A percentile compares a stretch with the other conserved stretches of the same genome.
Evolutionary conservation across 2,329 filamentous ascomycete species (phyloP).

Genomic region (Fusarium continuum): DNA sequence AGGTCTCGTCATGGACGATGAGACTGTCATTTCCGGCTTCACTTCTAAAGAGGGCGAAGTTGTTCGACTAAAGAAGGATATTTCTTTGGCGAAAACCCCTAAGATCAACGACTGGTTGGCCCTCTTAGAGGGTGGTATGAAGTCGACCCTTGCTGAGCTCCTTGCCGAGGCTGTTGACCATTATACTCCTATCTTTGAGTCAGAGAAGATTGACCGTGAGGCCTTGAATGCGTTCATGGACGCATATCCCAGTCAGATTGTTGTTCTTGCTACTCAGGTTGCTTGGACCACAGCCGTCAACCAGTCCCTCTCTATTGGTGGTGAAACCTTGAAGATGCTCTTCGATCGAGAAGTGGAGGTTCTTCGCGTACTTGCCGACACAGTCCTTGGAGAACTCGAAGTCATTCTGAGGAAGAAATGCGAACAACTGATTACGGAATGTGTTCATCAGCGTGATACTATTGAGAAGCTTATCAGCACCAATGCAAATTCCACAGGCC

Average conservation of each 20-base stretch:
- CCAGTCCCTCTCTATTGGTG: constrained; percentile 75
- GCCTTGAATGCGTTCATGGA: constrained; percentile 83
- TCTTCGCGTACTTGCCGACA: constrained; percentile 84
- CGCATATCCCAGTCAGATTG: constrained; percentile 90
- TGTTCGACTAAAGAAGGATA: constrained; percentile 86
- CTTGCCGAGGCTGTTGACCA: constrained; percentile 85
- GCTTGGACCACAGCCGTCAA: constrained; percentile 94
- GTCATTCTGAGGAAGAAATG: constrained; percentile 93
- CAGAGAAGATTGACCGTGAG: constrained; percentile 72
- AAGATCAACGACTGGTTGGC: constrained; percentile 99
- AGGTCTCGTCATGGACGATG: constrained; percentile 89
- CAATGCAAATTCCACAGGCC: constrained; percentile 77
- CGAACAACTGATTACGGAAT: constrained; percentile 98
- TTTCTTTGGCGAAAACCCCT: constrained; percentile 91
- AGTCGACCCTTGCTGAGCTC: constrained; percentile 88
- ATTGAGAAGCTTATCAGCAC: constrained; percentile 85
- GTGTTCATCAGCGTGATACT: constrained; percentile 94
- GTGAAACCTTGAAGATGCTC: constrained; percentile 72
- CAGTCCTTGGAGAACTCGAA: constrained; percentile 89
- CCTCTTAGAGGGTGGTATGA: constrained; percentile 92
- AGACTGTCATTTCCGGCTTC: constrained; percentile 88
- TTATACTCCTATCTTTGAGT: constrained; percentile 81
- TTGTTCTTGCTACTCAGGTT: constrained; percentile 91
- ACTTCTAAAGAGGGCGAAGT: constrained; percentile 95
- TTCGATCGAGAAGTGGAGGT: constrained; percentile 87